Base-by-base conservation (phyloP, 106 monocot genomes). In the Vanilla planifolia region DNA sequence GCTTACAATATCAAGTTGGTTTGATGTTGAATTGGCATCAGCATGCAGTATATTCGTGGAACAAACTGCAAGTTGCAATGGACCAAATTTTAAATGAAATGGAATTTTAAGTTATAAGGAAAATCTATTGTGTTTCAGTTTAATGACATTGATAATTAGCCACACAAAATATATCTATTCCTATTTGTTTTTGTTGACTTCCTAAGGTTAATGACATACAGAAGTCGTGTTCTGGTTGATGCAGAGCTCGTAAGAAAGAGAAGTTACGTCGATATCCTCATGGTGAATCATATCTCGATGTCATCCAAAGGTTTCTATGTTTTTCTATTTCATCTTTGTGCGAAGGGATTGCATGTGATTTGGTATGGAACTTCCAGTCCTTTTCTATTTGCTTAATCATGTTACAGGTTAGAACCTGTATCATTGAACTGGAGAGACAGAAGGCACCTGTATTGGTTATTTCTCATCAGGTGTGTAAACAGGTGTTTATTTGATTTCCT, bases 211-310 rank as follows among this genome's bases (percentile, higher is more conserved):
- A 30, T 28, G 2, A 16, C 0, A 30, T 28, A 5, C 37, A 37
- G 9, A 37, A 37, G 21, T 57, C 43, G 17, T 2, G 56, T 11
- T 21, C 23, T 11, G 19, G 22, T 28, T 17, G 39, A 43, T 67
- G 4, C 57, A 92, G 92, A 76, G 73, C 85, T 24, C 80, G 93
- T 21, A 71, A 72, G 79, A 85, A 88, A 63, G 93, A 93, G 56
- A 88, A 88, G 65, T 64, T 88, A 45, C 75, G 85, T 72, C 81
- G 88, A 26, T 93, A 93, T 70, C 93, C 93, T 67, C 88, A 88
- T 72, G 93, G 93, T 22, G 93, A 93, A 72, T 93, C 93, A 66
- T 93, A 93, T 56, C 88, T 93, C 64, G 93, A 93, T 79, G 88
- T 93, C 59, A 93, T 93, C 69, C 93, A 93, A 70, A 93, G 88